A percentile compares a stretch with the other conserved stretches of the same genome.
These are phyloP conservation scores for Eimeria acervulina DNA, from an alignment of 169 alveolate species.

Conservation along the genomic window DNA sequence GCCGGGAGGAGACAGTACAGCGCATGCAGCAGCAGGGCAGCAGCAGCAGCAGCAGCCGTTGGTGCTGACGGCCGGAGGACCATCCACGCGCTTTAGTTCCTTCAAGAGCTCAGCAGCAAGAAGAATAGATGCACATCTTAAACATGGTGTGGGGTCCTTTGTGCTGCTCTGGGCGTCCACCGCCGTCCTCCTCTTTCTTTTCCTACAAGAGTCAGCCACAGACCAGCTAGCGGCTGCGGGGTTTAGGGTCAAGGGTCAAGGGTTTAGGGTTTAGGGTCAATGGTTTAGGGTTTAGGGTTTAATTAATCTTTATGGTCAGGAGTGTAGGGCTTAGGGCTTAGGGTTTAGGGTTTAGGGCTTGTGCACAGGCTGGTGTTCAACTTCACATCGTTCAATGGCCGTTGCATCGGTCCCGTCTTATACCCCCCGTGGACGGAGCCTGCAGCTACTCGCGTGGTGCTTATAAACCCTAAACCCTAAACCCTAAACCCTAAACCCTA, in stretches of 20 bases:
- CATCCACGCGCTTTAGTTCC: neutral
- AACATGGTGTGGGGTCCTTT: neutral
- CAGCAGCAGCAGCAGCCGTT: neutral
- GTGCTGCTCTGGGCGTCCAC: neutral
- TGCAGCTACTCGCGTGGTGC: conserved; percentile 16
- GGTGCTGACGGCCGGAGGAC: neutral
- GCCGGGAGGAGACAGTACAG: neutral
- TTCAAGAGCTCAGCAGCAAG: conserved; percentile 2
- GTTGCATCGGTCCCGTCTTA: conserved; percentile 76
- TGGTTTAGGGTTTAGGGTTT: neutral
- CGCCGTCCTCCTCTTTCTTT: conserved; percentile 20
- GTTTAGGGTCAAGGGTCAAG: neutral
- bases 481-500: neutral
- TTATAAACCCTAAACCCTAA: neutral
- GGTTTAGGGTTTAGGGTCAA: neutral
- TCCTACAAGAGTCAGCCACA: conserved; percentile 49
- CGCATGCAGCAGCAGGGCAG: neutral
- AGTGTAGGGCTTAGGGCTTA: neutral
- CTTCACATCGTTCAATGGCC: conserved; percentile 77
- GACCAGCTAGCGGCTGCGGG: neutral
- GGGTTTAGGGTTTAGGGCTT: neutral
- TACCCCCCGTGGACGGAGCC: conserved; percentile 70
- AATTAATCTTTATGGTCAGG: neutral
- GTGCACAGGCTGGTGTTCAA: conserved; percentile 67
- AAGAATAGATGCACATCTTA: neutral